Base-by-base conservation (phyloP, 2,329 filamentous ascomycete genomes). In the Blastomyces gilchristii region DNA sequence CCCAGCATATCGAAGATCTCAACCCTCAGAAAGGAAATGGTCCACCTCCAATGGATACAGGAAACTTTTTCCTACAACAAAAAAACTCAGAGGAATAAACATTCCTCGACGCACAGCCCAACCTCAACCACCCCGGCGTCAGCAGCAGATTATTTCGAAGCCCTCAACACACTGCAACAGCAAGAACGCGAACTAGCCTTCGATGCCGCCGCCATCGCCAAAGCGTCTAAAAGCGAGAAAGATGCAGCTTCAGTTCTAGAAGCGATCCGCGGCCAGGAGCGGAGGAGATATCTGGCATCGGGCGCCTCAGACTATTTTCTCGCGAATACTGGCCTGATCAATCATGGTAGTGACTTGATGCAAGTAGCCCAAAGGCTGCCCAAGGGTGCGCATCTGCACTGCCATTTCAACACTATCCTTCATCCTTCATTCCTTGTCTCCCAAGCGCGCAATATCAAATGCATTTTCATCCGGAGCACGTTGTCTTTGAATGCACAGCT, bases 301-400 rank as follows among this genome's bases (percentile, higher is more conserved):
- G 31, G n/a, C 22, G 41, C 57, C 3, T 34, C 39, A 18, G 60
- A 62, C 31, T 41, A 62, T 4, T 62, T 62, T 28, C 52, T 62
- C 12, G 60, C 60, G 37, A 62, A 57, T 47, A 41, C 37, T 31
- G 52, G 34, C 60, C 49, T 39, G 28, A 62, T 62, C 60, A 57
- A 62, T 25, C 28, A 22, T 18, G 52, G 60, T 5, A 56, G 58
- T 22, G 52, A 62, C 25, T 47, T 62, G 60, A 56, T 62, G 41
- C 50, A 28, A 31, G 52, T 57, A 7, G 49, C 60, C 16, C 52
- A 25, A 31, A 5, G 22, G 50, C 12, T 62, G 25, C 60, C 60
- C 28, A 62, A 62, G 41, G 60, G 60, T 4, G 60, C 60, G 14
- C 60, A 62, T 49, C 60, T 62, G 16, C 60, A 62, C 18, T 62